Percentiles rank a stretch among this genome's conserved stretches.
Evolutionary conservation across 257 asterid species (phyloP).

Genomic region (Thymus quinquecostatus): DNA sequence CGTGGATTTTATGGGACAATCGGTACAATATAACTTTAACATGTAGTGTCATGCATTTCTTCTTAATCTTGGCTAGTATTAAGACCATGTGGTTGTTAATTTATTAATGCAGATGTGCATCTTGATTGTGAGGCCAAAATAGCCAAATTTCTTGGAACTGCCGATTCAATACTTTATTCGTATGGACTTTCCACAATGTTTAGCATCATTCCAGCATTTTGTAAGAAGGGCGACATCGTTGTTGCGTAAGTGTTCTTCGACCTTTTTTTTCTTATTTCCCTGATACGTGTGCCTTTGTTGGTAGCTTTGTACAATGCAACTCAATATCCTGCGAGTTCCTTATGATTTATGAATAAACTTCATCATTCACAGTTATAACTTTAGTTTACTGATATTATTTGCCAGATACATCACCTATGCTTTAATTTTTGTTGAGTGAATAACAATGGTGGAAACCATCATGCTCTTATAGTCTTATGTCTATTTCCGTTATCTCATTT

Average conservation of each 20-base stretch:
- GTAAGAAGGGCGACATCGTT: slow-evolving; percentile 91
- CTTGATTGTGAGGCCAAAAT: slow-evolving; percentile 96
- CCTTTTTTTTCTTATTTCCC: background rate
- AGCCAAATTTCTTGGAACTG: slow-evolving; percentile 89
- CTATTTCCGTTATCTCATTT: background rate
- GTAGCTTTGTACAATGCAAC: slow-evolving; percentile 8
- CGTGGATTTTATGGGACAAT: slow-evolving; percentile 99
- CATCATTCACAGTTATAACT: slow-evolving; percentile 13
- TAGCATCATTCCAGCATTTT: slow-evolving; percentile 94
- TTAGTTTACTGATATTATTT: background rate
- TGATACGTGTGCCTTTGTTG: background rate
- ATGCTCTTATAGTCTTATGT: background rate
- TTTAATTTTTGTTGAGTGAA: background rate
- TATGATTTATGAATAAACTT: background rate
- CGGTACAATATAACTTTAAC: slow-evolving; percentile 51
- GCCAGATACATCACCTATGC: slow-evolving; percentile 10
- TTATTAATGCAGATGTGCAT: slow-evolving; percentile 76
- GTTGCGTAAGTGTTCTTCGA: slow-evolving; percentile 65
- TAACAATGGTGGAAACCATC: slow-evolving; percentile 11
- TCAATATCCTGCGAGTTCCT: slow-evolving; percentile 20
- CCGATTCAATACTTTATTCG: slow-evolving; percentile 86
- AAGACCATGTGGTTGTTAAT: slow-evolving; percentile 16
- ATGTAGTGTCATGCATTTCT: slow-evolving; percentile 16
- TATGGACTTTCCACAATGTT: slow-evolving; percentile 97
- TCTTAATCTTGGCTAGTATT: slow-evolving; percentile 16